Evolutionary conservation across 2,329 filamentous ascomycete genomes (phyloP).

Genomic region (Ascochyta lentis): DNA sequence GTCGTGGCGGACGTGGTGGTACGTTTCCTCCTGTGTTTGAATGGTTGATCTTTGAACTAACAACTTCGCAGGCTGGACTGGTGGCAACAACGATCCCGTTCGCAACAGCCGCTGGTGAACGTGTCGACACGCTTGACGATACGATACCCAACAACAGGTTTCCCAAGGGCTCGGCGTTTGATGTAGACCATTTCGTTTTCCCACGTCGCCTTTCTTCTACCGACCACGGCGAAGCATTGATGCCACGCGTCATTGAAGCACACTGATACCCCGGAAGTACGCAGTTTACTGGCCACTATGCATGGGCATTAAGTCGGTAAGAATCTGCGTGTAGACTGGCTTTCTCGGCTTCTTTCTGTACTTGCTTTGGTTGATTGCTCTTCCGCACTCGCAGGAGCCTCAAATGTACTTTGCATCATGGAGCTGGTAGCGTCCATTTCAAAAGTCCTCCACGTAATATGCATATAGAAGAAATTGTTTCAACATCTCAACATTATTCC

Average conservation of each 20-base stretch:
- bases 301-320: slow-evolving; percentile 18
- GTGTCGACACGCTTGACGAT: slow-evolving; percentile 1
- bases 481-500: not conserved
- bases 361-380: not conserved
- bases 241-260: slow-evolving; percentile 29
- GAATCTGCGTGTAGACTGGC: slow-evolving; percentile 35
- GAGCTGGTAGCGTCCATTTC: slow-evolving; percentile 32
- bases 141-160: slow-evolving; percentile 12
- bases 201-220: slow-evolving; percentile 23
- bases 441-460: slow-evolving; percentile 41
- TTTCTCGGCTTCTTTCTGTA: slow-evolving; percentile 29
- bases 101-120: slow-evolving; percentile 52
- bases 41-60: slow-evolving; percentile 23
- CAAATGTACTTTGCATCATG: slow-evolving; percentile 30
- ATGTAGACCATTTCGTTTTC: slow-evolving; percentile 33
- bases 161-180: slow-evolving; percentile 30
- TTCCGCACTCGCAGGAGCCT: slow-evolving; percentile 4
- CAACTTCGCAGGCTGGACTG: slow-evolving; percentile 41
- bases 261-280: slow-evolving; percentile 41
- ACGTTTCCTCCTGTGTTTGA: slow-evolving; percentile 23
- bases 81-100: slow-evolving; percentile 49
- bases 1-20: slow-evolving; percentile 55
- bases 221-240: slow-evolving; percentile 29
- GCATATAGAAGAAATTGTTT: slow-evolving; percentile 29
- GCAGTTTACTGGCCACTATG: slow-evolving; percentile 27